Conservation (phyloP, 2,329 filamentous ascomycete genomes). For the Hirsutella rhossiliensis region DNA sequence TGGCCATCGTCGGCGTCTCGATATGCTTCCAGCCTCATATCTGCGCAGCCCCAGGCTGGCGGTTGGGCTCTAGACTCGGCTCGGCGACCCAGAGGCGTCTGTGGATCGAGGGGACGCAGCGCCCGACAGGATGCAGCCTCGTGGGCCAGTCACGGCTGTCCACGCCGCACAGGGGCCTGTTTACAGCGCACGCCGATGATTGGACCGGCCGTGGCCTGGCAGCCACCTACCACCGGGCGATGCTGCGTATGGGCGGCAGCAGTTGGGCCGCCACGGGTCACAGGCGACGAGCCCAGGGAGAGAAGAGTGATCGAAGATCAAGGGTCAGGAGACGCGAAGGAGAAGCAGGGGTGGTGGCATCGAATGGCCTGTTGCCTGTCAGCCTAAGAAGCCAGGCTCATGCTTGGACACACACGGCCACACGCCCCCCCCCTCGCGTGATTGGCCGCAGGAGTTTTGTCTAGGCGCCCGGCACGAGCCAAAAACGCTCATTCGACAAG, state of each 20-base stretch:
- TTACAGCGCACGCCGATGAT: constrained; percentile 8
- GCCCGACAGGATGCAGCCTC: constrained; percentile 2
- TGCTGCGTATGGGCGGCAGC: not conserved
- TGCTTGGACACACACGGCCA: too few species aligned
- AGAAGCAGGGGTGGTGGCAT: too few species aligned
- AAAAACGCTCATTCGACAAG: too few species aligned
- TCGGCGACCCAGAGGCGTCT: not conserved
- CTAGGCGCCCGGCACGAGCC: too few species aligned
- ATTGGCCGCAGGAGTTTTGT: too few species aligned
- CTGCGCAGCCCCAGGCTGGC: constrained; percentile 10
- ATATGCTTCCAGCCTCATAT: constrained; percentile 19
- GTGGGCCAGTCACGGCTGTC: constrained; percentile 12
- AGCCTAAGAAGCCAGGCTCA: too few species aligned
- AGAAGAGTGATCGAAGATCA: too few species aligned
- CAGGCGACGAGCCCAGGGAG: too few species aligned
- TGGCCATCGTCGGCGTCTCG: constrained; percentile 17
- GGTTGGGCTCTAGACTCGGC: constrained; percentile 12
- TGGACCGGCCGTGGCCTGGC: constrained; percentile 1
- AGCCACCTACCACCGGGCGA: not conserved
- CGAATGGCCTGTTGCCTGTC: too few species aligned
- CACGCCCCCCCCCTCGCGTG: too few species aligned
- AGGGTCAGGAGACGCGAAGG: too few species aligned
- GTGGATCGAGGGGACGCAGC: not conserved
- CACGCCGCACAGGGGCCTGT: constrained; percentile 9
- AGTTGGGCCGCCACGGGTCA: constrained; percentile 1